These are phyloP conservation scores for Solidago caesia DNA, from an alignment of 129 eudicot genomes.

Conservation along the genomic window DNA sequence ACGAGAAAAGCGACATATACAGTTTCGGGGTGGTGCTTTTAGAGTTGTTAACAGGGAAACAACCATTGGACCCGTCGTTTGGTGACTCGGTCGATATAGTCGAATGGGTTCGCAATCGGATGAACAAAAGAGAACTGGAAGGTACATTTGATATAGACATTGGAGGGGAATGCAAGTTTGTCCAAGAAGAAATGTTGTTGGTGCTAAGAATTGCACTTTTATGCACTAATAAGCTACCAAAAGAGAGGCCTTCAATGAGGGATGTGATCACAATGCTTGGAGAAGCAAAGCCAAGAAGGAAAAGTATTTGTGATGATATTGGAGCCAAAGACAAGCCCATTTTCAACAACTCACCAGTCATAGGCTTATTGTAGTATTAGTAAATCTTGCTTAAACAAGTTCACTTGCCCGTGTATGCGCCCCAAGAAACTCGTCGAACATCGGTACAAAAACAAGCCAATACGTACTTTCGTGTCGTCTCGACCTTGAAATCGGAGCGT, in stretches of 20 bases:
- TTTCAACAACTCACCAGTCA: constrained; percentile 68
- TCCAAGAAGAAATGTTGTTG: constrained; percentile 76
- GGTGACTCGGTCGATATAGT: constrained; percentile 54
- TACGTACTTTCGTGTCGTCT: not conserved
- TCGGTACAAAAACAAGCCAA: not conserved
- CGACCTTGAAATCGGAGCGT: not conserved
- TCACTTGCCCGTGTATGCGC: not conserved
- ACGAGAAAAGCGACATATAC: constrained; percentile 66
- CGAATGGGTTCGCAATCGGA: constrained; percentile 54
- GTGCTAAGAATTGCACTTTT: constrained; percentile 62
- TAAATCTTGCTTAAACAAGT: not conserved
- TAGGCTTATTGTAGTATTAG: constrained; percentile 44
- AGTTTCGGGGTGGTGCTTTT: constrained; percentile 68
- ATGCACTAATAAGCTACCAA: constrained; percentile 66
- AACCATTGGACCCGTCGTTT: constrained; percentile 56
- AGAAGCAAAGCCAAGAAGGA: constrained; percentile 74
- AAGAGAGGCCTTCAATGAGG: constrained; percentile 70
- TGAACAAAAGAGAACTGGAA: constrained; percentile 37
- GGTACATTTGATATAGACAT: constrained; percentile 48
- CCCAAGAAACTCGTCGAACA: not conserved
- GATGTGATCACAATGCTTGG: constrained; percentile 72
- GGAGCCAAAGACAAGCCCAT: constrained; percentile 60
- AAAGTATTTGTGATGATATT: constrained; percentile 54
- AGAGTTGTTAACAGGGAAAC: constrained; percentile 57
- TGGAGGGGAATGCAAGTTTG: constrained; percentile 54